Base-by-base conservation (phyloP, 441 rosid species). In the Geranium incanum region DNA sequence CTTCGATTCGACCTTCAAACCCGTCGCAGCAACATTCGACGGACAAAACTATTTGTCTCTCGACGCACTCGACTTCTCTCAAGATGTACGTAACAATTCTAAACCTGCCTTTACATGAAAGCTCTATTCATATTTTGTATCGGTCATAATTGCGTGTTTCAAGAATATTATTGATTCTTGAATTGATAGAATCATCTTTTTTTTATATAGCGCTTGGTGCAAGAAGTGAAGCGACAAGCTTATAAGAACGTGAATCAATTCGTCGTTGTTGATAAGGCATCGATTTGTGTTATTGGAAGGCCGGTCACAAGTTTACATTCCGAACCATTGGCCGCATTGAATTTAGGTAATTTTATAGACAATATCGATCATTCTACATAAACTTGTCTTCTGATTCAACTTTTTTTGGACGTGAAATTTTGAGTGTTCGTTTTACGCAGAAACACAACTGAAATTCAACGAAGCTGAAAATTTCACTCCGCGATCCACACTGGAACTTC, bases 1-100 rank as follows among this genome's bases (percentile, higher is more conserved):
- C 36, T 76, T 93, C 68, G 77, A 88, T 75, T 84, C 89, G 11
- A 76, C 88, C 16, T 87, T 75, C 76, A 75, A 80, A 59, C 73
- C 86, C 1, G 67, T 79, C 0, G 85, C 80, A 64, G 93, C 79
- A 23, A 71, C 78, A 11, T 84, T 83, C 23, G 83, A 76, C 23
- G 86, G 81, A 7, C 81, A 74, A 1, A 66, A 16, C 5, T 75
- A 69, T 33, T 71, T 36, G 75, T 68, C 78, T 39, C 70, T 82
- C 1, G 85, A 86, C 19, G 72, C 72, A 33, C 75, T 88, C 12
- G 66, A 68, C 38, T 68, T 38, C 8, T 57, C 69, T 16, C 82
- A 82, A 36, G 78, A 71, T 78, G 93, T 85, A 70, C 21, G 84
- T 15, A 6, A 55, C 68, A 19, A 39, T 7, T 12, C 15, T 16